A percentile compares a stretch with the other conserved stretches of the same genome.
phyloP scores from a whole-genome alignment of 2,329 filamentous ascomycete genomes.

The Xylaria sp. region DNA sequence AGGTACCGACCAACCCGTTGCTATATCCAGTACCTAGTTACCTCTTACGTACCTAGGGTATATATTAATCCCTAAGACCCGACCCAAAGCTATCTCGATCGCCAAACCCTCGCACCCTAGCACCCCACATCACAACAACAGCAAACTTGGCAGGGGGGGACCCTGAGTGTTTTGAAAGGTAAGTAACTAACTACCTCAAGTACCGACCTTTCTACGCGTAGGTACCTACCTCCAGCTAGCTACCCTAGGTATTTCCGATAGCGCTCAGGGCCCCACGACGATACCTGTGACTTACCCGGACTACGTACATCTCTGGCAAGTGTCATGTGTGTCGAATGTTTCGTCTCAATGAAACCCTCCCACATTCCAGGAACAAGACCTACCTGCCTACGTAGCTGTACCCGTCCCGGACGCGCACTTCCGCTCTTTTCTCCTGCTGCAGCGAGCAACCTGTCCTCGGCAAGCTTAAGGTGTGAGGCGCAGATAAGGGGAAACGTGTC shows the following conservation, averaged over 20 bases:
- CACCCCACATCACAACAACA: slow-evolving; percentile 27
- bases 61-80: too few species aligned
- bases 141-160: slow-evolving; percentile 11
- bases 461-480: neutral
- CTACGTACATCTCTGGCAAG: slow-evolving; percentile 1
- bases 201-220: neutral
- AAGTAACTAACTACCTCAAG: neutral
- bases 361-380: slow-evolving; percentile 27
- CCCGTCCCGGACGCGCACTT: slow-evolving; percentile 25
- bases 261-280: slow-evolving; percentile 18
- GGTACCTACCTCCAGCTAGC: neutral
- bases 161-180: too few species aligned
- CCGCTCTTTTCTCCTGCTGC: slow-evolving; percentile 26
- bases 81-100: too few species aligned
- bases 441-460: slow-evolving; percentile 19
- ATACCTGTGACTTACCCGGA: slow-evolving; percentile 2
- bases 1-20: too few species aligned
- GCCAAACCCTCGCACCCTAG: neutral
- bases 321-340: slow-evolving; percentile 16
- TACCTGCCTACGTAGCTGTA: neutral
- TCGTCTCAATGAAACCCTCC: slow-evolving; percentile 31
- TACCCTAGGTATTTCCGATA: slow-evolving; percentile 23
- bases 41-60: too few species aligned
- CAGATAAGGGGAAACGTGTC: slow-evolving; percentile 30
- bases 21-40: too few species aligned